Evolutionary conservation across 2,329 filamentous ascomycete genomes (phyloP).

Genomic region (Fusarium liriodendri): DNA sequence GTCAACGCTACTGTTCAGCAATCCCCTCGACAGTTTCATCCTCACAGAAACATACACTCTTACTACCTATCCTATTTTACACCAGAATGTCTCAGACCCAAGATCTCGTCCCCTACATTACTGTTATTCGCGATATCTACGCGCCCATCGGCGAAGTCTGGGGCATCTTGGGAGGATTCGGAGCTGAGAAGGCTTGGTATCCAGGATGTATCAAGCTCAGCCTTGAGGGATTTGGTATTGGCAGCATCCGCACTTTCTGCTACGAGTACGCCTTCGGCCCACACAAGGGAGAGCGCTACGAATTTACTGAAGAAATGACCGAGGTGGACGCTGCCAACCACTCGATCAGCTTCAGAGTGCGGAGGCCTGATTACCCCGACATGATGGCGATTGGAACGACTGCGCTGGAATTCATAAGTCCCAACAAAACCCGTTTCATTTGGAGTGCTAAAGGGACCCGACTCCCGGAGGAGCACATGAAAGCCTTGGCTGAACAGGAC

Average conservation of each 20-base stretch:
- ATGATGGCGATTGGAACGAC: not conserved
- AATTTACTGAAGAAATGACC: not conserved
- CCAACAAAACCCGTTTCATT: not conserved
- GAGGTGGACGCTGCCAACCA: not conserved
- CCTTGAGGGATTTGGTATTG: not conserved
- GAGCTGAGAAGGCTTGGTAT: not conserved
- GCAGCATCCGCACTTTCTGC: not conserved
- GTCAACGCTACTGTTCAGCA: not conserved
- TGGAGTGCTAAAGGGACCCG: not conserved
- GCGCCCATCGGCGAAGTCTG: not conserved
- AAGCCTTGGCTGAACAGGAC: not conserved
- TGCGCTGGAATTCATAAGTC: not conserved
- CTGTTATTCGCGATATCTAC: not conserved
- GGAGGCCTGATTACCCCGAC: not conserved
- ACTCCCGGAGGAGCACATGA: not conserved
- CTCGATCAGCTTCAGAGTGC: not conserved
- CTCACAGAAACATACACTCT: not conserved
- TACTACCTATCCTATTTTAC: not conserved
- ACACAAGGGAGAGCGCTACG: not conserved
- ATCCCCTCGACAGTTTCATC: not conserved
- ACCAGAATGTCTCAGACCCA: not conserved
- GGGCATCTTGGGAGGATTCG: not conserved
- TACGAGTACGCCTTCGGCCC: not conserved
- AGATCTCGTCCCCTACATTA: not conserved
- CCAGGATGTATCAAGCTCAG: not conserved